Evolutionary conservation across 306 rosid species (phyloP), one percentile per base, ranked within the genome.

Genomic region (Castanopsis chinensis): DNA sequence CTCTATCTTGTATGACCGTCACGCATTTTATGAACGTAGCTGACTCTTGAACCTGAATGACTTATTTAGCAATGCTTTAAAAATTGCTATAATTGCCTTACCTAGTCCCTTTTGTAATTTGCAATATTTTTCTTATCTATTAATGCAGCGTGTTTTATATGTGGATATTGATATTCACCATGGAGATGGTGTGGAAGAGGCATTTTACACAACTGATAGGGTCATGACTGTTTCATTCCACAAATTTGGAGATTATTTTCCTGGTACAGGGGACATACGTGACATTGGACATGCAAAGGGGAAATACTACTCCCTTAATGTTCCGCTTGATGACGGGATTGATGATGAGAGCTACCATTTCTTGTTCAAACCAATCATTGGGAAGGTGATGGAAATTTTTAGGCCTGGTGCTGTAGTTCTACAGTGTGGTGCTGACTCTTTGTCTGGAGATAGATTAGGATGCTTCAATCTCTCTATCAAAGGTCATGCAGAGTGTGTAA

Each of bases 221-320:
- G 97, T 92, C 83, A 92, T 90, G 97, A 92, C 97, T 30, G 97
- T 92, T 79, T 92, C 97, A 8, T 92, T 92, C 83, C 97, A 92
- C 74, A 92, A 92, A 78, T 92, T 92, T 82, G 97, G 97, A 78
- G 97, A 92, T 60, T 92, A 92, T 79, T 92, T 92, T 78, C 96
- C 97, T 23, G 96, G 97, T 53, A 92, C 97, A 0, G 97, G 97
- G 72, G 96, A 92, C 30, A 69, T 92, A 79, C 92, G 92, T 30
- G 97, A 92, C 86, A 82, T 81, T 83, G 97, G 97, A 71, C 85
- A 89, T 78, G 91, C 85, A 54, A 92, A 92, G 76, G 97, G 97
- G 71, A 92, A 92, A 81, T 89, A 90, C 74, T 92, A 92, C 87
- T 89, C 96, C 69, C 97, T 92, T 52, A 92, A 92, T 87, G 97